Percentiles rank a stretch among this genome's conserved stretches.
Conservation (phyloP, 2,329 filamentous ascomycete genomes). For the Hymenoscyphus fructigenus region DNA sequence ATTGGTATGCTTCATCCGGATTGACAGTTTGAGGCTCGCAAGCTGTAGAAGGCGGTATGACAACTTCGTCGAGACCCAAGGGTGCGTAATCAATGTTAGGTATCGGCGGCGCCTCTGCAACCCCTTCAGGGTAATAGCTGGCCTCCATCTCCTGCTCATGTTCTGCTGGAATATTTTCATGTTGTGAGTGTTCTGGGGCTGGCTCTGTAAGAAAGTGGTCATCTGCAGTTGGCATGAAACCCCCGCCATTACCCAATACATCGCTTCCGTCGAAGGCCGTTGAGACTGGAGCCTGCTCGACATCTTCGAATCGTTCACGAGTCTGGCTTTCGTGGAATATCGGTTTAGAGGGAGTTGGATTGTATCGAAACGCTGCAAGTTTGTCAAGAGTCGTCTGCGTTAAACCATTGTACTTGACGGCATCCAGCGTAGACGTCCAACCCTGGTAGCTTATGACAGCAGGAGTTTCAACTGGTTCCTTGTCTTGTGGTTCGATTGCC, state of each 20-base stretch:
- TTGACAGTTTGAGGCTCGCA: neutral
- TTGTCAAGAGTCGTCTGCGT: conserved; percentile 32
- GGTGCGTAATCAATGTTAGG: neutral
- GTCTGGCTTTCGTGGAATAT: neutral
- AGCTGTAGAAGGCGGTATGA: neutral
- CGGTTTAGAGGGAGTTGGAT: neutral
- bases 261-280: neutral
- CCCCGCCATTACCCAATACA: neutral
- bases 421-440: conserved; percentile 33
- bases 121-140: neutral
- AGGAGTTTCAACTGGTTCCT: neutral
- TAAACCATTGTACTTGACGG: conserved; percentile 22
- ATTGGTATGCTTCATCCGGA: neutral
- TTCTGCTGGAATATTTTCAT: neutral
- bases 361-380: conserved; percentile 27
- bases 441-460: conserved; percentile 23
- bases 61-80: neutral
- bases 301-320: neutral
- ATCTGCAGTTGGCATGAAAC: neutral
- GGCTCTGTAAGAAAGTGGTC: neutral
- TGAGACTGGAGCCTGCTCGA: neutral
- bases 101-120: neutral
- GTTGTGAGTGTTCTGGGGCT: neutral
- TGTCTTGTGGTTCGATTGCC: conserved; percentile 13
- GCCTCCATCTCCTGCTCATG: neutral